phyloP scores from a whole-genome alignment of 352 stramenopile species.

The Phytophthora uliginosa region DNA sequence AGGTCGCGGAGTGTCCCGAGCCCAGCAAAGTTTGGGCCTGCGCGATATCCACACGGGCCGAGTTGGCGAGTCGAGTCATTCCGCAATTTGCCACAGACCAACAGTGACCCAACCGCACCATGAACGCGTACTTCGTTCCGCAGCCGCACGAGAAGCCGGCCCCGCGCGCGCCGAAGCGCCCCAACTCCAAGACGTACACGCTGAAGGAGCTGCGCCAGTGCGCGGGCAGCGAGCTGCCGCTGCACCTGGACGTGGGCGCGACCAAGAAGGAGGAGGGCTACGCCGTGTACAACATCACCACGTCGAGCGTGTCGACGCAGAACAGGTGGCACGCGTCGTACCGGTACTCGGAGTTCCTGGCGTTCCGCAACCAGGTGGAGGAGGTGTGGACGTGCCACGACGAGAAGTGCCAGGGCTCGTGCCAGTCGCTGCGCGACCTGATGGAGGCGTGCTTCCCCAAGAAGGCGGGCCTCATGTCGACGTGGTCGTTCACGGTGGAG shows the following conservation, averaged over 20 bases:
- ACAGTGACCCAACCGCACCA: conserved; percentile 20
- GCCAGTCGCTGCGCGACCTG: conserved; percentile 78
- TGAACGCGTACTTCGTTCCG: conserved; percentile 37
- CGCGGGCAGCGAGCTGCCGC: conserved; percentile 51
- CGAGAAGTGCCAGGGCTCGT: conserved; percentile 69
- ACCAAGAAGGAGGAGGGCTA: conserved; percentile 61
- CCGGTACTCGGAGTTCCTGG: conserved; percentile 75
- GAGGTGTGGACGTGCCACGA: conserved; percentile 69
- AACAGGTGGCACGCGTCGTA: conserved; percentile 66
- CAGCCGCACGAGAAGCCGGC: conserved; percentile 28
- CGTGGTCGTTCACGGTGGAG: conserved; percentile 52
- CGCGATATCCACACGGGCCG: conserved; percentile 2
- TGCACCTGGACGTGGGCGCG: conserved; percentile 57
- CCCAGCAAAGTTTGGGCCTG: conserved; percentile 23
- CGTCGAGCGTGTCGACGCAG: conserved; percentile 61
- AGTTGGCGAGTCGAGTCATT: conserved; percentile 19
- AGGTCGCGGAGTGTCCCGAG: conserved; percentile 21
- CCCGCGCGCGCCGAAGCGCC: conserved; percentile 24
- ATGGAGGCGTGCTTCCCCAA: conserved; percentile 70
- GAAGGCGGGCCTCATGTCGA: conserved; percentile 56
- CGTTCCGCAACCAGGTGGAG: conserved; percentile 67
- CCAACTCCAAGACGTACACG: conserved; percentile 51
- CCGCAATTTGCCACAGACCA: conserved; percentile 35
- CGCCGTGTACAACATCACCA: conserved; percentile 64
- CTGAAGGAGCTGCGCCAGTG: conserved; percentile 59